phyloP scores from a whole-genome alignment of 2,329 filamentous ascomycete genomes.

The Calonectria hongkongensis region DNA sequence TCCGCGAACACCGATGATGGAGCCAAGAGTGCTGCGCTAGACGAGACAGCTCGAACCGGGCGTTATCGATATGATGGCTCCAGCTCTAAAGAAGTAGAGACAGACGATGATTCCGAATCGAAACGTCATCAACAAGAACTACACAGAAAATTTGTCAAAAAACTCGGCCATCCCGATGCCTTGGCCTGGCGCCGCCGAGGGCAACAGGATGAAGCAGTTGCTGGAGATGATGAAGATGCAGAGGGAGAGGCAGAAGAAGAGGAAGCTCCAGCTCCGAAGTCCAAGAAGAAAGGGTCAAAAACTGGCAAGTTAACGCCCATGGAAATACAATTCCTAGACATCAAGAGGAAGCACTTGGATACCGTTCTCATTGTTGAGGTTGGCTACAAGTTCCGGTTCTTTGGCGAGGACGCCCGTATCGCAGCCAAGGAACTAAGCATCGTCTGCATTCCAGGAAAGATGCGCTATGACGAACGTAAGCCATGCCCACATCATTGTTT shows the following conservation, averaged over 20 bases:
- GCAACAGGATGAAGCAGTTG: constrained; percentile 71
- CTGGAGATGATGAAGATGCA: constrained; percentile 73
- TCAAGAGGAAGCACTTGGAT: constrained; percentile 93
- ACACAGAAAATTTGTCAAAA: constrained; percentile 91
- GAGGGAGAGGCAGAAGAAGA: constrained; percentile 75
- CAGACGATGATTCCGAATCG: constrained; percentile 69
- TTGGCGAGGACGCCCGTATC: constrained; percentile 92
- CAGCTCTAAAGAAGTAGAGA: constrained; percentile 60
- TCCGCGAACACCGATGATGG: constrained; percentile 10
- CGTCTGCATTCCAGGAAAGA: constrained; percentile 96
- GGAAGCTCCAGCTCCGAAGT: constrained; percentile 68
- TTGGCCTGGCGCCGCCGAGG: constrained; percentile 79
- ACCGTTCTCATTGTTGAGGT: constrained; percentile 95
- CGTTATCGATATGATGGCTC: constrained; percentile 71
- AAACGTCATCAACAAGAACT: constrained; percentile 80
- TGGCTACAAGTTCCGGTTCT: constrained; percentile 98
- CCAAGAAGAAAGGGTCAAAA: constrained; percentile 82
- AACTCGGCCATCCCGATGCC: constrained; percentile 90
- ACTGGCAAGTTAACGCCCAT: constrained; percentile 91
- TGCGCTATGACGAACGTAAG: constrained; percentile 91
- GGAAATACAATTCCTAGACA: constrained; percentile 94
- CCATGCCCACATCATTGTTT: constrained; percentile 38
- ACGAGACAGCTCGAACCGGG: constrained; percentile 65
- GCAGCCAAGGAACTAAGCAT: constrained; percentile 95
- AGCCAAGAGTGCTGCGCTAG: constrained; percentile 42